Conservation (phyloP, 164 flowering plant genomes). For the Macadamia tetraphylla region DNA sequence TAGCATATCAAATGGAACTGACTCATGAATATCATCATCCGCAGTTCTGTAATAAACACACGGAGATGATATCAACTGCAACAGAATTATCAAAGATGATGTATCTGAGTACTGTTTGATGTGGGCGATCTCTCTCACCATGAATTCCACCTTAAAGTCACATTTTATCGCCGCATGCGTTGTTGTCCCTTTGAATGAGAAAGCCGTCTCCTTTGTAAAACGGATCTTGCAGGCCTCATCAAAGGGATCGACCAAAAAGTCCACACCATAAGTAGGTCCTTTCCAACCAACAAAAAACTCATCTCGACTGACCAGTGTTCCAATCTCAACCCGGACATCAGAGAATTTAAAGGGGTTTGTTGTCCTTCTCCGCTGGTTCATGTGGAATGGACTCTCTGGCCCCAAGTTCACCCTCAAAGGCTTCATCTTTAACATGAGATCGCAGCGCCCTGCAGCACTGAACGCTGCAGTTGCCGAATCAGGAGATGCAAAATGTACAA, state of each 20-base stretch:
- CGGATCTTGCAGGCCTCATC: conserved; percentile 59
- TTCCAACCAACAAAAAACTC: conserved; percentile 71
- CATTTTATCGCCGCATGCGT: conserved; percentile 58
- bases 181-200: conserved; percentile 41
- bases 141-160: conserved; percentile 70
- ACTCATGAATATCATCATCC: conserved; percentile 67
- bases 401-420: conserved; percentile 57
- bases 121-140: conserved; percentile 54
- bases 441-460: conserved; percentile 41
- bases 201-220: conserved; percentile 61
- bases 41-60: conserved; percentile 75
- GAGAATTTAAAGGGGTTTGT: conserved; percentile 46
- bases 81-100: conserved; percentile 32
- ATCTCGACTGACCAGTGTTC: conserved; percentile 40
- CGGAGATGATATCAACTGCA: conserved; percentile 74
- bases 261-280: conserved; percentile 55
- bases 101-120: conserved; percentile 33
- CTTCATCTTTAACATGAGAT: conserved; percentile 34
- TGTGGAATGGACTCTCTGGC: conserved; percentile 46
- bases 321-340: conserved; percentile 53
- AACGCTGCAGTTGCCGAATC: conserved; percentile 34
- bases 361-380: conserved; percentile 54
- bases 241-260: conserved; percentile 81
- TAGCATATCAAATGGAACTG: conserved; percentile 67
- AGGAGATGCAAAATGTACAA: conserved; percentile 73